Evolutionary conservation across 2,329 filamentous ascomycete genomes (phyloP).

Genomic region (Penicillium thymicola): DNA sequence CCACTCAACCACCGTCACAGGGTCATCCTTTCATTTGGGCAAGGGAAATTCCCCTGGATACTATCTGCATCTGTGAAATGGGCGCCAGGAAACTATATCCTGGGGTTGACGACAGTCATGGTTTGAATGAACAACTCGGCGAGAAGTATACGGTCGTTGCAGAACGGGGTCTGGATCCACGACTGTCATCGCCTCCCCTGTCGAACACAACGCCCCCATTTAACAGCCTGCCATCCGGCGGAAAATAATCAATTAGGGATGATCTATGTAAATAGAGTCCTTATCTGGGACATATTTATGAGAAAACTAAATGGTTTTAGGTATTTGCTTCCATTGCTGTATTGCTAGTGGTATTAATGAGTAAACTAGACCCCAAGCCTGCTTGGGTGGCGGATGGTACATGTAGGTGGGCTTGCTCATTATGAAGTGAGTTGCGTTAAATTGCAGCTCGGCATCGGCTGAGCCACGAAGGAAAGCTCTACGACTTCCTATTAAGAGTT

Average conservation of each 20-base stretch:
- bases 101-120: constrained; percentile 24
- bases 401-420: not conserved
- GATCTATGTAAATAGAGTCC: not conserved
- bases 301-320: not conserved
- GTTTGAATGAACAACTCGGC: constrained; percentile 47
- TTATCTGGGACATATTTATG: not conserved
- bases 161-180: constrained; percentile 30
- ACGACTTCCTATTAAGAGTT: too few relatives aligned
- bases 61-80: constrained; percentile 80
- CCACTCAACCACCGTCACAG: not conserved
- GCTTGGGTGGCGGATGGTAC: constrained; percentile 14
- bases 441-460: not conserved
- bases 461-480: not conserved
- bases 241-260: not conserved
- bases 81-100: constrained; percentile 67
- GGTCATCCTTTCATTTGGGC: constrained; percentile 63
- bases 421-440: not conserved
- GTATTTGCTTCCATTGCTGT: not conserved
- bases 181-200: not conserved
- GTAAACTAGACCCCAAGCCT: constrained; percentile 19
- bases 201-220: not conserved
- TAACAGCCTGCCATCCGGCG: not conserved
- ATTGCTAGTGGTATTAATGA: constrained; percentile 6
- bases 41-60: constrained; percentile 62
- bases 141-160: constrained; percentile 54